Conservation (phyloP, 2,329 filamentous ascomycete species). For the Huntiella abstrusa region DNA sequence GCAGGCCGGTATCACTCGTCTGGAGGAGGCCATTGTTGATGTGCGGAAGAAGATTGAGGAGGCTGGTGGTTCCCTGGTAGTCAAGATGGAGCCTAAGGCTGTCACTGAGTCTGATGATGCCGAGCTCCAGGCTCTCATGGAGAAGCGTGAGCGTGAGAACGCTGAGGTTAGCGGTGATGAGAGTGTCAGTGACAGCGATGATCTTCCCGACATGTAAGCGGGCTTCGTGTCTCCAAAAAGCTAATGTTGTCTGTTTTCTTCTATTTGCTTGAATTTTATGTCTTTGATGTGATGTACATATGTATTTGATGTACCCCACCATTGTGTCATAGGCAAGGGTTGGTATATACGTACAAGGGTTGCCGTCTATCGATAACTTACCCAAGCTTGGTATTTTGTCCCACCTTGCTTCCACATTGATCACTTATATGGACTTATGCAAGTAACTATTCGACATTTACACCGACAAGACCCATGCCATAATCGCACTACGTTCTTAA, state of each 20-base stretch:
- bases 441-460: too few species aligned
- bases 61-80: conserved; percentile 60
- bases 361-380: neutral
- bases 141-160: conserved; percentile 96
- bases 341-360: too few species aligned
- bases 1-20: conserved; percentile 57
- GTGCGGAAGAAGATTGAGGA: conserved; percentile 64
- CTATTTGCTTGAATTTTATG: neutral
- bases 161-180: conserved; percentile 95
- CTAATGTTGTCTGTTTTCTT: conserved; percentile 1
- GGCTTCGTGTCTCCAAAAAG: conserved; percentile 5
- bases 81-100: conserved; percentile 98
- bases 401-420: neutral
- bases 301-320: neutral
- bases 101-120: conserved; percentile 98
- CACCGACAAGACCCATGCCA: too few species aligned
- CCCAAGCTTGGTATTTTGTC: neutral
- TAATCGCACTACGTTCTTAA: neutral
- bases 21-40: conserved; percentile 79
- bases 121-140: conserved; percentile 92
- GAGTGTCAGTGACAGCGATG: conserved; percentile 87
- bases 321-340: too few species aligned
- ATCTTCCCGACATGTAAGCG: conserved; percentile 20
- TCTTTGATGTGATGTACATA: conserved; percentile 1
- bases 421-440: too few species aligned